These are phyloP conservation scores for Aspergillus panamensis DNA, from an alignment of 495 filamentous ascomycete genomes.

Conservation along the genomic window DNA sequence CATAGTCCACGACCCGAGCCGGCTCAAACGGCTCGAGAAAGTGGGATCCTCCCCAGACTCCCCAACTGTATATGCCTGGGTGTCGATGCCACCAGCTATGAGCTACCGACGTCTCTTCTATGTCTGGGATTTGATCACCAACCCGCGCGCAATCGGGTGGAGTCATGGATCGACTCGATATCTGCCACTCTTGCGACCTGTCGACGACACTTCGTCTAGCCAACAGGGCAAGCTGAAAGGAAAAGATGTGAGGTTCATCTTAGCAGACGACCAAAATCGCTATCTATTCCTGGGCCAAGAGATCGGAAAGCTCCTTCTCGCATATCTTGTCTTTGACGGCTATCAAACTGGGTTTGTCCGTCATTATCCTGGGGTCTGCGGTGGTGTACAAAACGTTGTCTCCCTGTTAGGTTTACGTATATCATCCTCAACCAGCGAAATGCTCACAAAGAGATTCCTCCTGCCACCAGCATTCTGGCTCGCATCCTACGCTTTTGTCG, in stretches of 20 bases:
- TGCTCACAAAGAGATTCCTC: slow-evolving; percentile 7
- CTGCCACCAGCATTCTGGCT: slow-evolving; percentile 19
- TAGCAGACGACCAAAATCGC: neutral
- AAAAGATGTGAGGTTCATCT: neutral
- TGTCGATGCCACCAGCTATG: slow-evolving; percentile 11
- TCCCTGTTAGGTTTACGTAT: neutral
- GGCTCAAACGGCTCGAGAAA: slow-evolving; percentile 10
- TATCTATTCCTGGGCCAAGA: slow-evolving; percentile 8
- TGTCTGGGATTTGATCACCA: slow-evolving; percentile 17
- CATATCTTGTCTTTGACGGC: slow-evolving; percentile 16
- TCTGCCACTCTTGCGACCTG: slow-evolving; percentile 1
- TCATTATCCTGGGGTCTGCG: slow-evolving; percentile 8
- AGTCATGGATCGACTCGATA: slow-evolving; percentile 18
- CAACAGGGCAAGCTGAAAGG: no score
- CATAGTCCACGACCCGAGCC: slow-evolving; percentile 10
- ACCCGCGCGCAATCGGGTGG: slow-evolving; percentile 23
- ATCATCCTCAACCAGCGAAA: slow-evolving; percentile 8
- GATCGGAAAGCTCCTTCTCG: neutral
- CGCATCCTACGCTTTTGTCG: slow-evolving; percentile 20
- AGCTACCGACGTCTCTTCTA: slow-evolving; percentile 9
- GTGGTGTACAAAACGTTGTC: slow-evolving; percentile 2
- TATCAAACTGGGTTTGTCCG: slow-evolving; percentile 16
- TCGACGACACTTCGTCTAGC: neutral
- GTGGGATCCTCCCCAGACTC: neutral
- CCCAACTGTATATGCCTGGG: slow-evolving; percentile 14